These are phyloP conservation scores for Beauveria australis DNA, from an alignment of 2,329 filamentous ascomycete genomes.

Conservation along the genomic window DNA sequence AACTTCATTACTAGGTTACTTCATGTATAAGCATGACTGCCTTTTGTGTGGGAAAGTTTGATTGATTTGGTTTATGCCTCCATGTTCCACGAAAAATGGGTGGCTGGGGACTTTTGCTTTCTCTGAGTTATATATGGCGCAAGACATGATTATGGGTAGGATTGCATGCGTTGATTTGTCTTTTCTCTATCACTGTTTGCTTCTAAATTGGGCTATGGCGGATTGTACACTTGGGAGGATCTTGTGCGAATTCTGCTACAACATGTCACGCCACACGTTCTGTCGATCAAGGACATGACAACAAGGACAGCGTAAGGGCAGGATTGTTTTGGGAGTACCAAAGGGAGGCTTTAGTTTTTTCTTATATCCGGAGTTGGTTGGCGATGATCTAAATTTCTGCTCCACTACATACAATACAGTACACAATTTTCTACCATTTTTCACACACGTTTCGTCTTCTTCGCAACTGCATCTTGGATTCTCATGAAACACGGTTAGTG, in stretches of 20 bases:
- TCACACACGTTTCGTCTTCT: too few relatives aligned
- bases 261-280: background rate
- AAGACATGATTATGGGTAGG: background rate
- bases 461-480: background rate
- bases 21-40: too few relatives aligned
- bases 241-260: background rate
- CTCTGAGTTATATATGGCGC: constrained; percentile 6
- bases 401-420: background rate
- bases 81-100: constrained; percentile 9
- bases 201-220: background rate
- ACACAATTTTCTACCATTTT: background rate
- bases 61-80: background rate
- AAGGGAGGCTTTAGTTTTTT: background rate
- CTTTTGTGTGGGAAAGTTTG: background rate
- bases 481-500: too few relatives aligned
- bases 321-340: background rate
- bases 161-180: background rate
- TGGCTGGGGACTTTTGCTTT: constrained; percentile 7
- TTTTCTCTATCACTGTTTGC: constrained; percentile 3
- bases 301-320: background rate
- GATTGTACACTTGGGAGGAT: background rate
- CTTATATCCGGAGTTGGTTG: constrained; percentile 8
- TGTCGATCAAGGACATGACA: constrained; percentile 1
- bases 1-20: background rate
- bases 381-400: background rate